These are phyloP conservation scores for Hepatocystis sp. DNA, from an alignment of 169 alveolate genomes.

Conservation along the genomic window DNA sequence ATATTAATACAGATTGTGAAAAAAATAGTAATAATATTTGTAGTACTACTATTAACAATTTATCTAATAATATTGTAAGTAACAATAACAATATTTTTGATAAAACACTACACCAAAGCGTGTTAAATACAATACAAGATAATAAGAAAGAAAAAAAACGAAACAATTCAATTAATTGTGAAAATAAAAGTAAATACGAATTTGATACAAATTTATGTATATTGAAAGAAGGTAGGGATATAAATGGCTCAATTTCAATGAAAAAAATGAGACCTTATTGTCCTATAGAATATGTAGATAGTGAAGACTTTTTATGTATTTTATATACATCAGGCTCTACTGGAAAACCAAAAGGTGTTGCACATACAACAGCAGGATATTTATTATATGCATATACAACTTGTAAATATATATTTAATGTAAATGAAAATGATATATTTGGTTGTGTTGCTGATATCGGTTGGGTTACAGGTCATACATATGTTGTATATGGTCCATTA, in stretches of 20 bases:
- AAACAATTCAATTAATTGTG: background rate
- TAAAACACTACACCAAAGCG: constrained; percentile 2
- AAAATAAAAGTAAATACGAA: background rate
- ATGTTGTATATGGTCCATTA: constrained; percentile 96
- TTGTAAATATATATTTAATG: constrained; percentile 92
- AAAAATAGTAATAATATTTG: background rate
- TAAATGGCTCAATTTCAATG: constrained; percentile 88
- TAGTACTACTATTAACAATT: background rate
- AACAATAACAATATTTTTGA: background rate
- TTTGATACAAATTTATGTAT: constrained; percentile 77
- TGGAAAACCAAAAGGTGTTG: constrained; percentile 97
- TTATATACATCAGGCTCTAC: constrained; percentile 98
- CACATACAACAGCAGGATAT: constrained; percentile 95
- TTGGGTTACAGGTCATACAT: constrained; percentile 99
- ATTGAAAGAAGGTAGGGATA: constrained; percentile 85
- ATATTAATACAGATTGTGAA: too few species aligned
- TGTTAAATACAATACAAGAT: background rate
- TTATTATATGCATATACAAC: constrained; percentile 92
- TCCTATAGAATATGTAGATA: constrained; percentile 94
- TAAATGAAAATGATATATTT: constrained; percentile 90
- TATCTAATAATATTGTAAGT: background rate
- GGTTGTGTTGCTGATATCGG: constrained; percentile 98
- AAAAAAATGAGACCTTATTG: constrained; percentile 92
- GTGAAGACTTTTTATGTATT: constrained; percentile 95
- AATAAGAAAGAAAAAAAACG: background rate